A percentile compares a stretch with the other conserved stretches of the same genome.
These are phyloP conservation scores for Chrysoporthe puriensis DNA, from an alignment of 2,329 filamentous ascomycete genomes.

Conservation along the genomic window DNA sequence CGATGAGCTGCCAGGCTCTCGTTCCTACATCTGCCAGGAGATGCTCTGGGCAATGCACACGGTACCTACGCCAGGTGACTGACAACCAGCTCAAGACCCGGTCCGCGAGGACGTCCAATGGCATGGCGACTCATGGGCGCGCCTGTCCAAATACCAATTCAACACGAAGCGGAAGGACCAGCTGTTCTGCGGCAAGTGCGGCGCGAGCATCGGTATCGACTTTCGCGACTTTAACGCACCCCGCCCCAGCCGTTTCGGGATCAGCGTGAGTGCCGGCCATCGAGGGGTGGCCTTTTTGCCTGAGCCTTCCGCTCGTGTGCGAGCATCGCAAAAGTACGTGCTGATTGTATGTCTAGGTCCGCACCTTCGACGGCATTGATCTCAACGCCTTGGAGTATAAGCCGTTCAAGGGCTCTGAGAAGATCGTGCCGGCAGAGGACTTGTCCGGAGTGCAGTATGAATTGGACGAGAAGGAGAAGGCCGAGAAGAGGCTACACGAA, in stretches of 20 bases:
- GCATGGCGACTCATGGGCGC: slow-evolving; percentile 45
- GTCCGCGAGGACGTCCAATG: slow-evolving; percentile 44
- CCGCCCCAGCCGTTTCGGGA: slow-evolving; percentile 42
- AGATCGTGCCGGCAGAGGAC: slow-evolving; percentile 41
- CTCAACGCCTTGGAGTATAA: slow-evolving; percentile 43
- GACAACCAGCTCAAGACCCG: slow-evolving; percentile 39
- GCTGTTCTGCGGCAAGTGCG: slow-evolving; percentile 53
- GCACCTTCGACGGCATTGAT: slow-evolving; percentile 47
- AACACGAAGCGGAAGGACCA: slow-evolving; percentile 53
- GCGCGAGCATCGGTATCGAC: slow-evolving; percentile 51
- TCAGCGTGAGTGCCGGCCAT: slow-evolving; percentile 44
- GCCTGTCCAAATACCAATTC: slow-evolving; percentile 46
- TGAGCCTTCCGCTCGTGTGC: background rate
- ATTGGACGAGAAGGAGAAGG: slow-evolving; percentile 28
- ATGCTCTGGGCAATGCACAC: background rate
- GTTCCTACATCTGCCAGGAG: background rate
- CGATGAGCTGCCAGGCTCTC: background rate
- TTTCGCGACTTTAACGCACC: slow-evolving; percentile 39
- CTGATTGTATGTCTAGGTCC: slow-evolving; percentile 36
- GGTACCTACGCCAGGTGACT: background rate
- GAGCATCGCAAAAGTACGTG: background rate
- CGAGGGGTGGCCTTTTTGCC: background rate
- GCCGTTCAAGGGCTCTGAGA: slow-evolving; percentile 43
- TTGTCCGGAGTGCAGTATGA: slow-evolving; percentile 41
- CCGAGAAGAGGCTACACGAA: background rate